Conservation (phyloP, 1,284 basidiomycete species). For the Neotropicomus parvogracilis region DNA sequence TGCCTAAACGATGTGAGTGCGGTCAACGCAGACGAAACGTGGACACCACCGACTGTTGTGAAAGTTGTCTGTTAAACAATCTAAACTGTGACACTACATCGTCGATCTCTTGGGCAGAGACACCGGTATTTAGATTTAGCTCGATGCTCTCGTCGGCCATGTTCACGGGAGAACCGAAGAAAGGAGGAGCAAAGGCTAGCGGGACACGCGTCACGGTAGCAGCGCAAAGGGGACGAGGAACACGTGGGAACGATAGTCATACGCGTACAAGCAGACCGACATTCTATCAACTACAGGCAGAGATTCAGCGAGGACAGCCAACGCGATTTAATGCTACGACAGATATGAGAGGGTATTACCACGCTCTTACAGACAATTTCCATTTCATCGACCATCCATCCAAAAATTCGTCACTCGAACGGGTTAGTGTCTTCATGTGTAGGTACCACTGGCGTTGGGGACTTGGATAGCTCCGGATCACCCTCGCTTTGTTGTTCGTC, state of each 20-base stretch:
- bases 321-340: slow-evolving; percentile 25
- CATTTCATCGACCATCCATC: slow-evolving; percentile 5
- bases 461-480: slow-evolving; percentile 24
- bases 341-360: slow-evolving; percentile 22
- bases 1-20: slow-evolving; percentile 28
- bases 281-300: slow-evolving; percentile 28
- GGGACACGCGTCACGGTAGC: slow-evolving; percentile 4
- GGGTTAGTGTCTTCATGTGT: slow-evolving; percentile 57
- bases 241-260: slow-evolving; percentile 32
- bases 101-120: slow-evolving; percentile 33
- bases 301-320: slow-evolving; percentile 33
- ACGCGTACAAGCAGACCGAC: slow-evolving; percentile 22
- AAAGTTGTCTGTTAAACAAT: slow-evolving; percentile 26
- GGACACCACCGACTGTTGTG: slow-evolving; percentile 22
- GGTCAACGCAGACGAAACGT: background rate
- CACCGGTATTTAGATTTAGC: slow-evolving; percentile 1
- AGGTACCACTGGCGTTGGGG: slow-evolving; percentile 28
- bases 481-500: slow-evolving; percentile 40
- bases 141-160: slow-evolving; percentile 27
- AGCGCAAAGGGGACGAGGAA: background rate
- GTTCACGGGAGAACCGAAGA: background rate
- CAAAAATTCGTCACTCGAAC: slow-evolving; percentile 37
- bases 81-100: slow-evolving; percentile 33
- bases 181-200: background rate
- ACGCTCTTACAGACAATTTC: slow-evolving; percentile 26